Evolutionary conservation across 106 monocot species (phyloP).

Genomic region (Acorus calamus): DNA sequence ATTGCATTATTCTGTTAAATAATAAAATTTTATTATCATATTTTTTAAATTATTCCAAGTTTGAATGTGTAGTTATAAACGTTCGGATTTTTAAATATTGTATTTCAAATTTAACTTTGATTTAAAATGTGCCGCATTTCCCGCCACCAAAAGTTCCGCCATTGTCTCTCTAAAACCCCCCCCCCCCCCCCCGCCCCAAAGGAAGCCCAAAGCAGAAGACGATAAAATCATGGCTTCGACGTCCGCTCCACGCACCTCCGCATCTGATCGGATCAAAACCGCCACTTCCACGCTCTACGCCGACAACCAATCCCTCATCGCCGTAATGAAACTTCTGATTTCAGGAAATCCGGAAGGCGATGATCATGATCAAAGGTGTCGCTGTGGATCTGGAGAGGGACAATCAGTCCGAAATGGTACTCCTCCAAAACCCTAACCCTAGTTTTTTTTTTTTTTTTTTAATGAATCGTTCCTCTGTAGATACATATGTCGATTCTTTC

Average conservation of each 20-base stretch:
- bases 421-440: not conserved
- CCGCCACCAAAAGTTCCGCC: too few species aligned
- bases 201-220: too few species aligned
- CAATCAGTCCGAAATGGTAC: conserved; percentile 35
- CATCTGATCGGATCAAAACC: conserved; percentile 19
- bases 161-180: too few species aligned
- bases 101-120: too few species aligned
- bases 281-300: conserved; percentile 21
- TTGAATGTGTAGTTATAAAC: too few species aligned
- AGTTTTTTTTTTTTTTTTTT: not conserved
- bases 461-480: too few species aligned
- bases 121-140: too few species aligned
- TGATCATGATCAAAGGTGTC: conserved; percentile 37
- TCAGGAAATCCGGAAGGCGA: conserved; percentile 65
- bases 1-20: too few species aligned
- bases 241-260: conserved; percentile 7
- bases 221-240: conserved; percentile 12
- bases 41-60: too few species aligned
- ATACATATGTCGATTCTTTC: not conserved
- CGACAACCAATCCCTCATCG: conserved; percentile 52
- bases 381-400: conserved; percentile 73
- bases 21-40: too few species aligned
- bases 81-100: too few species aligned
- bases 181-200: not conserved
- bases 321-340: too few species aligned